phyloP scores from a whole-genome alignment of 768 basidiomycete genomes.

The Clitopilus hobsonii region DNA sequence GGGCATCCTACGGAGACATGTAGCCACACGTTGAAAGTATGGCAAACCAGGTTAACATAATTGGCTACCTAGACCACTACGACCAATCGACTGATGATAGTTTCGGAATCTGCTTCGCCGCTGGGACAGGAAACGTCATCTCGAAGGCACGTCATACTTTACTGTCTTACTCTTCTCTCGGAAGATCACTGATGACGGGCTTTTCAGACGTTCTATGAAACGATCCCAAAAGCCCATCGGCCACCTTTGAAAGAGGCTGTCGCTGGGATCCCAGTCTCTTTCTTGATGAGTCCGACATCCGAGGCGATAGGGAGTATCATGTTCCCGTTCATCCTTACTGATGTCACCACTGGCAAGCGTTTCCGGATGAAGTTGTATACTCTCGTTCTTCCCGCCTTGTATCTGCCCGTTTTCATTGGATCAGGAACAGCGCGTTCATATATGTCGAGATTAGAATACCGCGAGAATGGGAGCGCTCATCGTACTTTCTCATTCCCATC shows the following conservation, averaged over 20 bases:
- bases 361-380: constrained; percentile 5
- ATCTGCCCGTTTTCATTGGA: constrained; percentile 1
- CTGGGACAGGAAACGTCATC: background rate
- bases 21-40: background rate
- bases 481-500: too few species aligned
- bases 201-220: constrained; percentile 1
- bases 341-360: background rate
- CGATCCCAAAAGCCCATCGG: constrained; percentile 1
- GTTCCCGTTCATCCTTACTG: background rate
- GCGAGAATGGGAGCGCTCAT: too few species aligned
- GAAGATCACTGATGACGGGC: too few species aligned
- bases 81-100: background rate
- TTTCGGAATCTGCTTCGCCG: background rate
- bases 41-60: background rate
- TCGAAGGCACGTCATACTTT: background rate
- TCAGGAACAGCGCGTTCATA: background rate
- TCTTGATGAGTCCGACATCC: background rate
- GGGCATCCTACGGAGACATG: background rate
- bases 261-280: background rate
- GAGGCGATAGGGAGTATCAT: constrained; percentile 2
- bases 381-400: background rate
- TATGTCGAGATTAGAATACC: too few species aligned
- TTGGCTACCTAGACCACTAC: background rate
- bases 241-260: background rate
- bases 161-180: too few species aligned